Conservation (phyloP, 768 basidiomycete genomes). For the Gymnopilus junonius region DNA sequence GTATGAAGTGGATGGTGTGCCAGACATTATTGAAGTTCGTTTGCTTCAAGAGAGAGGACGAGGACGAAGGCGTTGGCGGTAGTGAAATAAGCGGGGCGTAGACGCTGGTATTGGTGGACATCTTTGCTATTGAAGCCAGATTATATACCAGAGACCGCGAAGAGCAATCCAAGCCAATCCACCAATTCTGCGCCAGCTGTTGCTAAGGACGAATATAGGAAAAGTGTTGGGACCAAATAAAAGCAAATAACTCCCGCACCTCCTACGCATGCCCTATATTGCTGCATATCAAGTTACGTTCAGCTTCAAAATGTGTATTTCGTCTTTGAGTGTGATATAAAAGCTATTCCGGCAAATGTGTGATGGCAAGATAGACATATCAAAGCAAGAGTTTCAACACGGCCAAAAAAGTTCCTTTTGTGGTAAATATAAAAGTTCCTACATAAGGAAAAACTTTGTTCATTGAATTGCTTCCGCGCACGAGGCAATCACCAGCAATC, state of each 20-base stretch:
- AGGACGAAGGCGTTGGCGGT: not conserved
- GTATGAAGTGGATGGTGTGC: not conserved
- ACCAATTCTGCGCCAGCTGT: conserved; percentile 6
- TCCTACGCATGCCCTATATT: too few species aligned
- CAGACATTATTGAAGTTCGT: conserved; percentile 2
- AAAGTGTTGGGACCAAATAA: not conserved
- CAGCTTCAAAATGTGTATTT: too few species aligned
- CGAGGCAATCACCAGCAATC: not conserved
- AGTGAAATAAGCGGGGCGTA: not conserved
- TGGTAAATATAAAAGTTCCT: not conserved
- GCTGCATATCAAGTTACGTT: too few species aligned
- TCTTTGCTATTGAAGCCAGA: not conserved
- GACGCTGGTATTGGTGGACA: not conserved
- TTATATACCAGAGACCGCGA: conserved; percentile 1
- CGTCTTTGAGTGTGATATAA: too few species aligned
- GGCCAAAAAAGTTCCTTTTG: not conserved
- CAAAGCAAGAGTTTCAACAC: too few species aligned
- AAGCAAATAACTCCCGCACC: not conserved
- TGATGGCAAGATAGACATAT: too few species aligned
- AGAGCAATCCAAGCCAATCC: conserved; percentile 13
- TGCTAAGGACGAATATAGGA: conserved; percentile 2
- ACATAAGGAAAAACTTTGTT: not conserved
- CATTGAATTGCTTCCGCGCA: not conserved
- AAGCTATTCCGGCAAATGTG: too few species aligned
- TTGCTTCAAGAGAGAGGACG: too few species aligned